Evolutionary conservation across 495 filamentous ascomycete genomes (phyloP).

Genomic region (Aspergillus heteromorphus): DNA sequence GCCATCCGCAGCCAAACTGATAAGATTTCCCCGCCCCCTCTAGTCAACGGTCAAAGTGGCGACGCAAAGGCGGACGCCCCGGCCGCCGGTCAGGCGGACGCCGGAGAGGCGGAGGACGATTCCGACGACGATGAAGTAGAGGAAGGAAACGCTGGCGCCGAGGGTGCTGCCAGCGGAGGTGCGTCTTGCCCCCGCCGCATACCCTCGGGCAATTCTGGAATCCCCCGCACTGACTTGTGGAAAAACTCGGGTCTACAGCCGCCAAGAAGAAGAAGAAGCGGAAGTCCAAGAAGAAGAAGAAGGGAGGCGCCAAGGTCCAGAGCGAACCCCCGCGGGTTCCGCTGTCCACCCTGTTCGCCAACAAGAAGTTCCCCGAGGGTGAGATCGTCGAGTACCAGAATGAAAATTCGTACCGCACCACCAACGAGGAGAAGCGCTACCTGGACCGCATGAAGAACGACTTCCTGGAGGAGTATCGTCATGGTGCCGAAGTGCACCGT

Average conservation of each 20-base stretch:
- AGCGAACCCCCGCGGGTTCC: conserved; percentile 71
- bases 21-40: conserved; percentile 17
- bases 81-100: conserved; percentile 30
- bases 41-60: conserved; percentile 48
- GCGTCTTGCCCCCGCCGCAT: conserved; percentile 10
- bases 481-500: conserved; percentile 82
- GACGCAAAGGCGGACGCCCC: conserved; percentile 37
- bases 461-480: conserved; percentile 79
- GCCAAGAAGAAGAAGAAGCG: conserved; percentile 82
- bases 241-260: conserved; percentile 23
- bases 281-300: conserved; percentile 70
- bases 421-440: conserved; percentile 82
- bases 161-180: conserved; percentile 42
- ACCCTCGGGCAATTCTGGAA: conserved; percentile 3
- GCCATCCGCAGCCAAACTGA: conserved; percentile 13
- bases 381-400: conserved; percentile 72
- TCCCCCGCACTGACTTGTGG: conserved; percentile 4
- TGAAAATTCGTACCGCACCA: conserved; percentile 77
- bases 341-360: conserved; percentile 70
- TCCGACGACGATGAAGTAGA: conserved; percentile 58
- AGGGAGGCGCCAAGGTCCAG: conserved; percentile 60
- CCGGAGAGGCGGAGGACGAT: conserved; percentile 56
- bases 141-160: conserved; percentile 38
- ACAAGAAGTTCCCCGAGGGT: conserved; percentile 68
- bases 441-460: conserved; percentile 78